Base-by-base conservation (phyloP, 208 protist species). In the Naegleria lovaniensis region DNA sequence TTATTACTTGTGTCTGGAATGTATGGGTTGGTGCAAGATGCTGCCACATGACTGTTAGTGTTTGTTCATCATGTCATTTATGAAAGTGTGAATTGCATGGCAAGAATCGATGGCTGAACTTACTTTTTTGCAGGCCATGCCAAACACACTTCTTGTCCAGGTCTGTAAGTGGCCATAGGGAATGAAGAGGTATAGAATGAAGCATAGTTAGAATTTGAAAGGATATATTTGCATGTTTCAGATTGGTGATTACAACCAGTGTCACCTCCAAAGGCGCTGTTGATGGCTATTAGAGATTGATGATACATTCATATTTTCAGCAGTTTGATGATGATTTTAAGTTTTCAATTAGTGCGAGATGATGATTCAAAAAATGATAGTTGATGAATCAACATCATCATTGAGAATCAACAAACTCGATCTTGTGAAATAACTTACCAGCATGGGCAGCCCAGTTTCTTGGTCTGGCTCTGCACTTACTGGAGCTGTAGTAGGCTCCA, bases 101-200 rank as follows among this genome's bases (percentile, higher is more conserved):
- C n/a, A n/a, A n/a, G n/a, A n/a, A n/a, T n/a, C n/a, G n/a, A n/a
- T n/a, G 43, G 1, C 43, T 9, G 1, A 48, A 48, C 43, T 48
- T 48, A 48, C 43, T 48, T 84, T 39, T 87, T 87, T 41, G 83
- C 33, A 48, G 83, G 83, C 29, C 38, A 87, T 87, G 83, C 41
- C 40, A 87, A 15, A 38, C 83, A 87, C 7, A 51, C 40, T 15
- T 25, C 43, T 51, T 87, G 40, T 51, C 83, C 83, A n/a, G 41
- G 29, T 29, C 15, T 5, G 4, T 51, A 87, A 22, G 83, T 52
- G 15, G 83, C 83, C 83, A 87, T 87, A 36, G 83, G 83, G 52
- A 33, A 87, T 52, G 15, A 4, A 13, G 83, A 40, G 7, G 38
- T 51, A 19, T 67, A 67, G 55, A 67, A 67, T 3, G 55, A 67